These are phyloP conservation scores for Talaromyces trachyspermus DNA, from an alignment of 495 filamentous ascomycete genomes.

Conservation along the genomic window DNA sequence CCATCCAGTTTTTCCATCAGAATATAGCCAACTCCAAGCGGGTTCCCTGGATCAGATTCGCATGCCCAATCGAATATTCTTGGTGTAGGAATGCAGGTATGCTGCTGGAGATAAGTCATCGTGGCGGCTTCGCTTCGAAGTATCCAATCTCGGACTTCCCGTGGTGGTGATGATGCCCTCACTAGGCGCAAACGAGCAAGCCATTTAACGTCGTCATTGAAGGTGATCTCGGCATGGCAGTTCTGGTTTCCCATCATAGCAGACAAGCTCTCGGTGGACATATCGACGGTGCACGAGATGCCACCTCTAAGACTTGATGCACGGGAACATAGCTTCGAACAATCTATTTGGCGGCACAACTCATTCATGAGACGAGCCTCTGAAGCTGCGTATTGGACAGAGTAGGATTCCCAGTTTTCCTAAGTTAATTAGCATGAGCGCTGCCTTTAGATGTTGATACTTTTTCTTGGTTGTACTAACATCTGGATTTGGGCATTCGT, in stretches of 20 bases:
- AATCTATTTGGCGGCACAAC: conserved; percentile 20
- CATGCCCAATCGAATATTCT: too few relatives aligned
- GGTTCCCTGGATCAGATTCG: too few relatives aligned
- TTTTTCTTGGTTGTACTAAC: conserved; percentile 20
- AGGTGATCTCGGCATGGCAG: conserved; percentile 21
- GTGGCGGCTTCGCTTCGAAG: conserved; percentile 27
- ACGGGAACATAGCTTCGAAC: conserved; percentile 21
- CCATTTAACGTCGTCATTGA: conserved; percentile 22
- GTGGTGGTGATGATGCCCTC: conserved; percentile 23
- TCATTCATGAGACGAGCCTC: conserved; percentile 18
- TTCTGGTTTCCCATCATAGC: conserved; percentile 32
- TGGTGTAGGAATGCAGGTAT: too few relatives aligned
- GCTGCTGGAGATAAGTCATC: conserved; percentile 22
- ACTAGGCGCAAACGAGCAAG: conserved; percentile 19
- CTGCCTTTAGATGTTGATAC: background rate
- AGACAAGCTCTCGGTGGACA: conserved; percentile 21
- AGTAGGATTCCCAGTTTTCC: conserved; percentile 16
- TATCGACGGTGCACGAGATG: conserved; percentile 17
- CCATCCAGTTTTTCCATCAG: too few relatives aligned
- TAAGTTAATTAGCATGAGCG: background rate
- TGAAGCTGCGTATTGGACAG: conserved; percentile 15
- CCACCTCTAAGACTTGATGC: conserved; percentile 5
- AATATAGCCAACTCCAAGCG: too few relatives aligned
- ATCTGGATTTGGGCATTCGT: conserved; percentile 29
- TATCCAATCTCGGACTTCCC: conserved; percentile 23